Conservation (phyloP, 495 filamentous ascomycete genomes). For the Sphaerosporella brunnea region DNA sequence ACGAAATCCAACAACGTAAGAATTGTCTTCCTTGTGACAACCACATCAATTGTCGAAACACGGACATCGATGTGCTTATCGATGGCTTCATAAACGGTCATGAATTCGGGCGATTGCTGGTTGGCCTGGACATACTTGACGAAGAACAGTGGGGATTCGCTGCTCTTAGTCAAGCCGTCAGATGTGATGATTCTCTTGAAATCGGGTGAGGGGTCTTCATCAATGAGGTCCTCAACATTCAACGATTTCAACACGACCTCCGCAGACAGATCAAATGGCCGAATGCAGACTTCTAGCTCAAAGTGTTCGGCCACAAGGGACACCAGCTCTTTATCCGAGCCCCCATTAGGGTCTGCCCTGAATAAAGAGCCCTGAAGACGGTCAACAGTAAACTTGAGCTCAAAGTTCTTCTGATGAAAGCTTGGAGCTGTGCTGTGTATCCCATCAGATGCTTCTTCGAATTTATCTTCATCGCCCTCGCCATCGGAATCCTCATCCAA, state of each 20-base stretch:
- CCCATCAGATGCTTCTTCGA: constrained; percentile 44
- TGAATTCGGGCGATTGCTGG: constrained; percentile 78
- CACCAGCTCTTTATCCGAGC: constrained; percentile 65
- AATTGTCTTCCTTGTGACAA: constrained; percentile 83
- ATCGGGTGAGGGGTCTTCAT: constrained; percentile 70
- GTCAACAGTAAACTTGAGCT: constrained; percentile 90
- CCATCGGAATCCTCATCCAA: constrained; percentile 59
- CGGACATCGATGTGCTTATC: constrained; percentile 82
- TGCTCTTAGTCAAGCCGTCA: constrained; percentile 37
- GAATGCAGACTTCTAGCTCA: constrained; percentile 64
- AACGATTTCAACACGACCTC: constrained; percentile 73
- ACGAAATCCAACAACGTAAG: constrained; percentile 92
- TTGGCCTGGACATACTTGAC: constrained; percentile 83
- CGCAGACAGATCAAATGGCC: constrained; percentile 79
- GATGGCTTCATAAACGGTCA: constrained; percentile 76
- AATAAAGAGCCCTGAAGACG: constrained; percentile 81
- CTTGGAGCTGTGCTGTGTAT: constrained; percentile 39
- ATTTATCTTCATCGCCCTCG: constrained; percentile 44
- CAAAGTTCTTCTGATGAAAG: constrained; percentile 72
- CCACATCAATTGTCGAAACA: constrained; percentile 85
- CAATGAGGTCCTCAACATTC: constrained; percentile 87
- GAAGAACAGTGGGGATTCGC: constrained; percentile 64
- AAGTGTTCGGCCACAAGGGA: constrained; percentile 86
- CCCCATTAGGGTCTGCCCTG: constrained; percentile 62
- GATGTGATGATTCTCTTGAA: constrained; percentile 94